Base-by-base conservation (phyloP, 2,329 filamentous ascomycete genomes). In the Trichoderma brevicompactum region DNA sequence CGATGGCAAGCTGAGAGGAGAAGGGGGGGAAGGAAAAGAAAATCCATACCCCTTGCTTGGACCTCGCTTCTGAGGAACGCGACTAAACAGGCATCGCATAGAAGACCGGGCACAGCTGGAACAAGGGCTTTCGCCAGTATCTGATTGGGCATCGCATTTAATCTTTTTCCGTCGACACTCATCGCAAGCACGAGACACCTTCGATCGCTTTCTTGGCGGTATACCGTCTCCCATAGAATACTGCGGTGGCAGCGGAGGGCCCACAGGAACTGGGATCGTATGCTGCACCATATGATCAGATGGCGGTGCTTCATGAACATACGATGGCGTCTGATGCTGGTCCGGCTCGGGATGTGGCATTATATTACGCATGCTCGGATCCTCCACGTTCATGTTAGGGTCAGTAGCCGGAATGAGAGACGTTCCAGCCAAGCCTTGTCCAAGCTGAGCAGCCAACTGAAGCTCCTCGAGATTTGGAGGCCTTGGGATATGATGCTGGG, bases 151-250 rank as follows among this genome's bases (percentile, higher is more conserved):
- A 78, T 96, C 92, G 72, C 93, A 97, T 73, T 92, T 92, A 66
- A 96, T 92, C 81, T 94, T 96, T 78, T 96, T 96, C 64, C 92
- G 86, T 49, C 93, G 85, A 74, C 92, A 96, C 74, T 96, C 92
- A 74, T 97, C 92, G 72, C 92, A 97, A 2, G 92, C 93, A 43
- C 92, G 85, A 10, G 92, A 96, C 6, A 95, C 92, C 76, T 96
- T 96, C 6, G 90, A 91, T 66, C 92, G 84, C 75, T 95, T 95
- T 68, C 89, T 82, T 0, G 89, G 89, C 13, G 88, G 85, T 10
- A 87, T 87, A 66, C 82, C 83, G 68, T 89, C 88, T 44, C 83
- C 82, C 54, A 80, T 74, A 23, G 78, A 76, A 60, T 79, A 80
- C 46, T 77, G 74, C 2, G 74, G 71, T 64, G 78, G 69, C 65